These are phyloP conservation scores for Selaginella tamariscina DNA, from an alignment of 75 land plant species.

Conservation along the genomic window DNA sequence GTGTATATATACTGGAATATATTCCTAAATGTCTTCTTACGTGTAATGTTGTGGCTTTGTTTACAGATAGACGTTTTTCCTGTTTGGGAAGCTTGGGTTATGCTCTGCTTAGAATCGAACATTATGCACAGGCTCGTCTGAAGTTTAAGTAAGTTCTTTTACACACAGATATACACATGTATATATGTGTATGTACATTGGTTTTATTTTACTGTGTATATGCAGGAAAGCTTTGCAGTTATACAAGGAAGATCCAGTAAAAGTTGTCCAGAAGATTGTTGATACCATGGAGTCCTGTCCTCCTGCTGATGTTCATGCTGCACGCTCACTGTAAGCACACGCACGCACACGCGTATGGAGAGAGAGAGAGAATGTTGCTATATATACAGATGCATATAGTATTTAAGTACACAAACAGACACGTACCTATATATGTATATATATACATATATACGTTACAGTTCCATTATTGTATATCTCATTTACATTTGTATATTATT, in stretches of 20 bases:
- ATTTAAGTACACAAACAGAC: no score
- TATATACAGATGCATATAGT: no score
- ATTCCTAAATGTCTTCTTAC: background rate
- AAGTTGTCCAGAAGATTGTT: constrained; percentile 61
- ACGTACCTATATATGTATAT: no score
- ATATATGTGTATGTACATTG: background rate
- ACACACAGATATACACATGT: background rate
- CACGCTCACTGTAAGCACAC: constrained; percentile 73
- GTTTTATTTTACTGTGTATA: background rate
- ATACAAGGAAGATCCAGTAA: constrained; percentile 55
- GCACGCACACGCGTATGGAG: no score
- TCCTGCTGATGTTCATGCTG: constrained; percentile 78
- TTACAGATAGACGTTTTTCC: constrained; percentile 89
- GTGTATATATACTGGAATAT: background rate
- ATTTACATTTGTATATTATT: no score
- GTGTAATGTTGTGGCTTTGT: background rate
- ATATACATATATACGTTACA: no score
- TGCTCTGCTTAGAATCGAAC: constrained; percentile 91
- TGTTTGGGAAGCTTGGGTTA: constrained; percentile 99
- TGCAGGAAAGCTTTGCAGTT: constrained; percentile 83
- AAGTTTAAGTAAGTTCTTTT: constrained; percentile 55
- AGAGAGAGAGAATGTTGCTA: no score
- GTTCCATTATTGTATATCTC: no score
- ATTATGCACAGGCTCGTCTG: constrained; percentile 90
- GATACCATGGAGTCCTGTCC: constrained; percentile 80